phyloP scores from a whole-genome alignment of 768 basidiomycete genomes.

The Tylopilus vinaceipallidus region DNA sequence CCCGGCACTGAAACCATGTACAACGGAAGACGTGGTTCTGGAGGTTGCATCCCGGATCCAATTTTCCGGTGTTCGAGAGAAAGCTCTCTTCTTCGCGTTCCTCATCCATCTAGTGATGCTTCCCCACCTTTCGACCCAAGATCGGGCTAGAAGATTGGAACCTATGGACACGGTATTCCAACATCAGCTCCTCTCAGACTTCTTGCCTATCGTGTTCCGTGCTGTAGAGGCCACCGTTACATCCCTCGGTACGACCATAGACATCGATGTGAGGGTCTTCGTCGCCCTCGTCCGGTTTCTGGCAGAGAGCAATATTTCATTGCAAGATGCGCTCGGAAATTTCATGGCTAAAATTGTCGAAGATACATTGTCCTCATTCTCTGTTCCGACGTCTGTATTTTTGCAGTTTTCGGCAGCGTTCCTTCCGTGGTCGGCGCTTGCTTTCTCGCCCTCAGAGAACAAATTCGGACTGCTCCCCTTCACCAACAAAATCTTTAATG shows the following conservation, averaged over 20 bases:
- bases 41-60: conserved; percentile 8
- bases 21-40: conserved; percentile 5
- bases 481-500: conserved; percentile 41
- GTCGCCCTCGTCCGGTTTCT: conserved; percentile 41
- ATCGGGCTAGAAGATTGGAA: conserved; percentile 38
- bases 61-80: conserved; percentile 4
- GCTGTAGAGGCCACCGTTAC: conserved; percentile 28
- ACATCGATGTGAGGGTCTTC: conserved; percentile 57
- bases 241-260: conserved; percentile 28
- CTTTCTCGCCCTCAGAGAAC: not conserved
- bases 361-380: conserved; percentile 19
- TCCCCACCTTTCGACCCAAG: conserved; percentile 34
- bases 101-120: conserved; percentile 41
- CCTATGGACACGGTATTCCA: conserved; percentile 30
- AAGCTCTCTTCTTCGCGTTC: conserved; percentile 36
- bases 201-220: conserved; percentile 42
- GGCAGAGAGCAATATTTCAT: conserved; percentile 23
- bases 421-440: conserved; percentile 7
- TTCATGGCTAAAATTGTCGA: conserved; percentile 23
- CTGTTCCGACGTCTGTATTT: conserved; percentile 19
- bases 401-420: conserved; percentile 19
- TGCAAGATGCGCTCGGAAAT: conserved; percentile 30
- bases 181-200: conserved; percentile 31
- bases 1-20: not conserved
- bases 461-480: conserved; percentile 37